Base-by-base conservation (phyloP, 2,329 filamentous ascomycete genomes). In the Fusarium oxysporum region DNA sequence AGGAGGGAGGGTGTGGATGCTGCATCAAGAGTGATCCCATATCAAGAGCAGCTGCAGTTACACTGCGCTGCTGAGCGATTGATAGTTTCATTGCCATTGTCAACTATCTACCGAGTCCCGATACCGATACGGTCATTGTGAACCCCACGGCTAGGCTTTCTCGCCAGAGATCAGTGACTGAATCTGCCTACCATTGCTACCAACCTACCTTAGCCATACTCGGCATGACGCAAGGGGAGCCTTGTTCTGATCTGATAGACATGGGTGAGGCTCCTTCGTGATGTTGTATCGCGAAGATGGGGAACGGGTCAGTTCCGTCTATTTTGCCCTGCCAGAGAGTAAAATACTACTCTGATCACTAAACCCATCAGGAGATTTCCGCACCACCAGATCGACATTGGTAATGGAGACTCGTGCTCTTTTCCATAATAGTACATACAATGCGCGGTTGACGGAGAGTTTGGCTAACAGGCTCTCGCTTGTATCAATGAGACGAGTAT, bases 121-220 rank as follows among this genome's bases (percentile, higher is more conserved):
- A 63, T 63, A 55, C 63, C 65, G 41, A 63, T 55, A 32, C 21
- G 25, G 48, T 50, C 41, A 48, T 44, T 43, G 51, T 45, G 50
- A 71, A 60, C 76, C 70, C 76, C 76, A 78, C 76, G 74, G 43
- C 72, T 66, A 76, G 76, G 76, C 76, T 75, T 77, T 77, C 68
- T 76, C 53, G 41, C 43, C 67, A 53, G 32, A 51, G 32, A 25
- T 54, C 23, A 40, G 14, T 33, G 56, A 40, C 35, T 58, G 56
- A 71, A 60, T 77, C 70, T 72, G 75, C 73, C 75, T 70, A 38
- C 43, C 45, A 30, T 45, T 28, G 17, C 43, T 28, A 45, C 44
- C 44, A 45, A 45, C 6, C 76, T 47, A 37, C 25, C 37, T 41
- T 40, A 32, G 30, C 37, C 51, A 62, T 53, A 63, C 41, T 67